Evolutionary conservation across 164 flowering plant genomes (phyloP), one percentile per base, ranked within the genome.

Genomic region (Vitis riparia): DNA sequence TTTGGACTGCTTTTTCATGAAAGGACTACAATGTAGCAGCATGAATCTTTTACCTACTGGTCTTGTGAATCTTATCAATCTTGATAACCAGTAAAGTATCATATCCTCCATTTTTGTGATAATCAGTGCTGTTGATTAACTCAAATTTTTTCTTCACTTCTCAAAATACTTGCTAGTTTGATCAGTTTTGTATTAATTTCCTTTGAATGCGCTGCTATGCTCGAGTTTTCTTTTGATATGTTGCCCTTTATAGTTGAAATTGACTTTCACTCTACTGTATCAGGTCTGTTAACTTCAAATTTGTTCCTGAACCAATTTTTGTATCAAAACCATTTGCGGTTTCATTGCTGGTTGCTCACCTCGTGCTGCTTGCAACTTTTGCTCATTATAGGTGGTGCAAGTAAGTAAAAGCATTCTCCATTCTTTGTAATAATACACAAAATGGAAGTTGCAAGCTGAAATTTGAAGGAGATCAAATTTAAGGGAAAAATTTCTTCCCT

Each of bases 271-370:
- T 68, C 11, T 61, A n/a, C 69, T 75, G 47, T 69, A 32, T 76
- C 90, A 95, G 99, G 99, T 95, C 99, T 65, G 98, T 94, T 63
- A 94, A 93, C 84, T 91, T 95, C 85, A 95, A 95, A 81, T 93
- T 95, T 65, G 80, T 93, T 66, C 96, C 92, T 47, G 97, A 93
- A 77, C 85, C 69, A 30, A 51, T 93, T 16, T 95, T 95, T 78
- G 80, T 89, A 14, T 95, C 98, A 5, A 90, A 85, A 82, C 80
- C 68, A 70, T 90, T 95, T 83, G 96, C 99, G 14, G 50, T 82
- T 58, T 68, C 73, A 48, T 84, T 95, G 82, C 80, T 95, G 79
- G 77, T 81, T 74, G 74, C 77, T 65, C 98, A 93, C 76, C 93
- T 95, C 27, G 44, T 69, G 2, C 72, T 93, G 32, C 94, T 95